A percentile compares a stretch with the other conserved stretches of the same genome.
phyloP scores from a whole-genome alignment of 2,329 filamentous ascomycete species.

The Cadophora gregata region DNA sequence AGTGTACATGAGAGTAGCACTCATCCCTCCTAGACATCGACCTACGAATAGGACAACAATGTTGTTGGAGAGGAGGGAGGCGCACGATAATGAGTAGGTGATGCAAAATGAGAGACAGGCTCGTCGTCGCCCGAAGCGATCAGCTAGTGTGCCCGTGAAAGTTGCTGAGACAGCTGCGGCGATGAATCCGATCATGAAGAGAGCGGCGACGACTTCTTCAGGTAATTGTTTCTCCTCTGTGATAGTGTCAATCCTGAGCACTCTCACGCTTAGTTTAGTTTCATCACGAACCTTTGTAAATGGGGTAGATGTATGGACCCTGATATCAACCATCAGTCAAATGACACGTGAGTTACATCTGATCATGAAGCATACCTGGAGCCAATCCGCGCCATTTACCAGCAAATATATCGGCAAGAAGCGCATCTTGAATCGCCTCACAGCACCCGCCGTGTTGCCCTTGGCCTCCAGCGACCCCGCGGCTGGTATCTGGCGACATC shows the following conservation, averaged over 20 bases:
- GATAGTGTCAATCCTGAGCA: background rate
- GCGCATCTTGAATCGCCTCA: constrained; percentile 35
- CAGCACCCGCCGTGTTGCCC: constrained; percentile 21
- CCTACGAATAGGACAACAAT: constrained; percentile 55
- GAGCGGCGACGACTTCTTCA: constrained; percentile 36
- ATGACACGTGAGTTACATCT: background rate
- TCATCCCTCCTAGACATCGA: constrained; percentile 59
- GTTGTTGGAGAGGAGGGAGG: constrained; percentile 53
- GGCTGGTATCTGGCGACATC: constrained; percentile 15
- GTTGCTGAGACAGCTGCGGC: constrained; percentile 38
- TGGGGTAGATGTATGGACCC: constrained; percentile 40
- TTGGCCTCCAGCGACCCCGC: constrained; percentile 14
- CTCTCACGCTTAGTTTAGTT: background rate
- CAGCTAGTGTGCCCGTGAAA: constrained; percentile 37
- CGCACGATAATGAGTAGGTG: constrained; percentile 57
- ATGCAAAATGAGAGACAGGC: constrained; percentile 61
- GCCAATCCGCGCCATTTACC: constrained; percentile 56
- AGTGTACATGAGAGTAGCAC: constrained; percentile 62
- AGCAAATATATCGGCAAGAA: constrained; percentile 53
- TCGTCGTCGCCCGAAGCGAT: constrained; percentile 47
- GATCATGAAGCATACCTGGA: constrained; percentile 47
- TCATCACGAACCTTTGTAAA: constrained; percentile 39
- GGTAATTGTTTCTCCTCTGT: constrained; percentile 37
- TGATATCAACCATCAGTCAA: constrained; percentile 6
- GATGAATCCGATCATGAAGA: constrained; percentile 39